Conservation (phyloP, 805 yeast genomes). For the Cyberlindnera maritima region DNA sequence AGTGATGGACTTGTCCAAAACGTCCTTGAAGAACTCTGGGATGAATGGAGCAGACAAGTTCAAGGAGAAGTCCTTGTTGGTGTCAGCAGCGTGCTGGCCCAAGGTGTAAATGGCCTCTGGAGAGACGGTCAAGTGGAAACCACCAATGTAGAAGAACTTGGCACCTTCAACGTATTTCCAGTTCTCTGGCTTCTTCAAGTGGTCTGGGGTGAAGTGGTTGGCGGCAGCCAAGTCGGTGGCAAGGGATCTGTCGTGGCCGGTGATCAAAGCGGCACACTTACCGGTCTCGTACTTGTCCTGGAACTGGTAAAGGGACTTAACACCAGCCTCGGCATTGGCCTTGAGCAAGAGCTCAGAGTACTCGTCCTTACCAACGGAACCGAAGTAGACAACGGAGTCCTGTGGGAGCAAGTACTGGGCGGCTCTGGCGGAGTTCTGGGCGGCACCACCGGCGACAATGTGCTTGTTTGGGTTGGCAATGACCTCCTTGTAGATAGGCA, state of each 20-base stretch:
- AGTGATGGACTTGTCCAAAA: conserved; percentile 73
- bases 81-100: conserved; percentile 89
- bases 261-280: conserved; percentile 95
- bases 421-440: conserved; percentile 98
- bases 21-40: conserved; percentile 92
- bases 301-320: conserved; percentile 79
- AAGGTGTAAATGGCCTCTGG: conserved; percentile 88
- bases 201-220: conserved; percentile 89
- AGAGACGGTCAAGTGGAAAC: conserved; percentile 98
- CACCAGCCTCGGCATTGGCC: conserved; percentile 89
- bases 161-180: conserved; percentile 85
- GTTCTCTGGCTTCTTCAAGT: conserved; percentile 84
- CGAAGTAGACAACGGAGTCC: conserved; percentile 85
- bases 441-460: conserved; percentile 97
- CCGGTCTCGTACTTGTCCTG: conserved; percentile 83
- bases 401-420: conserved; percentile 89
- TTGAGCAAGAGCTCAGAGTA: conserved; percentile 75
- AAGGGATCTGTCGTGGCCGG: conserved; percentile 84
- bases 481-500: conserved; percentile 83
- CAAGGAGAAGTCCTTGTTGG: conserved; percentile 72
- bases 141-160: conserved; percentile 87
- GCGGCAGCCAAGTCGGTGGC: conserved; percentile 98
- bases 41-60: conserved; percentile 97
- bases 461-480: conserved; percentile 57
- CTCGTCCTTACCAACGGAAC: conserved; percentile 92